Conservation (phyloP, 1,139 yeast genomes). For the Candida dubliniensis region DNA sequence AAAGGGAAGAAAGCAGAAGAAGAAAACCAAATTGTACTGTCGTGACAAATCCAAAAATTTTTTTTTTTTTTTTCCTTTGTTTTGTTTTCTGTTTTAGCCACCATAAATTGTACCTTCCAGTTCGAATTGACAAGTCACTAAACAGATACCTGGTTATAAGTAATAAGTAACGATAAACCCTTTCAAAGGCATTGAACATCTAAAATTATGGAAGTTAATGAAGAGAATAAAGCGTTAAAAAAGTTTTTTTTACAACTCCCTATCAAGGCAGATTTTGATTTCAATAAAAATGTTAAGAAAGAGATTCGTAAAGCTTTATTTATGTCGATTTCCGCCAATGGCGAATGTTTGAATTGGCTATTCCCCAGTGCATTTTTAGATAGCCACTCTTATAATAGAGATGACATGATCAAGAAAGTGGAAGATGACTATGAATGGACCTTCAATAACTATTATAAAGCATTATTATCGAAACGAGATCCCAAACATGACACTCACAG, state of each 20-base stretch:
- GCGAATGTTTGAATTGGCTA: constrained; percentile 48
- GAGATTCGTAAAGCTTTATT: constrained; percentile 52
- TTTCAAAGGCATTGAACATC: background rate
- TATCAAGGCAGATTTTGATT: constrained; percentile 32
- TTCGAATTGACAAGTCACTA: background rate
- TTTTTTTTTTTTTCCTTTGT: background rate
- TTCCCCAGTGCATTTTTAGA: constrained; percentile 40
- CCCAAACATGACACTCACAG: constrained; percentile 25
- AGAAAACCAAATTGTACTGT: background rate
- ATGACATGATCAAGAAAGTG: constrained; percentile 21
- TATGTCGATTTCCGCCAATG: constrained; percentile 50
- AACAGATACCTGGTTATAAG: background rate
- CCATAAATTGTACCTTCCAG: background rate
- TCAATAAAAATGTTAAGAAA: constrained; percentile 33
- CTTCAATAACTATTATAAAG: constrained; percentile 31
- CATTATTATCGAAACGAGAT: constrained; percentile 21
- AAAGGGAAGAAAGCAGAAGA: too few relatives aligned
- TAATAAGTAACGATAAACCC: background rate
- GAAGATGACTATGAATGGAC: constrained; percentile 40
- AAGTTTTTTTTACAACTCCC: constrained; percentile 39
- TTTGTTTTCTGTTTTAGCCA: constrained; percentile 3
- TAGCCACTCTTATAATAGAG: constrained; percentile 6
- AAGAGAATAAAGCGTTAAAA: constrained; percentile 9
- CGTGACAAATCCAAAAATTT: background rate
- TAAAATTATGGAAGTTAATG: constrained; percentile 7